Conservation (phyloP, 2,329 filamentous ascomycete genomes). For the Penicillium sp. region DNA sequence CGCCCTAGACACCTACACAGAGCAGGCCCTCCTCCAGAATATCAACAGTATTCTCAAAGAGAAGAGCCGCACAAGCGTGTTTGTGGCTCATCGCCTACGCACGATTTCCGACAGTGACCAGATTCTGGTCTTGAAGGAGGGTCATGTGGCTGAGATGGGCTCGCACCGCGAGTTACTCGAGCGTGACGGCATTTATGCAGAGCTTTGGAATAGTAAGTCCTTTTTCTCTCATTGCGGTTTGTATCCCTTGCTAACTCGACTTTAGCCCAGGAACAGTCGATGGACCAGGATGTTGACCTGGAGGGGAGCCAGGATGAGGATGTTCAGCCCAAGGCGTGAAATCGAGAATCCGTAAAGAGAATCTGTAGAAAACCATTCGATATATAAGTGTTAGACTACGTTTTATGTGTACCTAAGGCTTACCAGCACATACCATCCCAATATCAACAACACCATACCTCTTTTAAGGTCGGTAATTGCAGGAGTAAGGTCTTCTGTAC, state of each 20-base stretch:
- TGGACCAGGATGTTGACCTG: constrained; percentile 35
- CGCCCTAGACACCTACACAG: constrained; percentile 88
- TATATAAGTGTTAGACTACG: constrained; percentile 27
- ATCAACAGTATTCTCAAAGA: constrained; percentile 91
- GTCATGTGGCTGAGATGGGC: constrained; percentile 81
- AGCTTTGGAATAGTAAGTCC: constrained; percentile 80
- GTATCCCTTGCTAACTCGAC: background rate
- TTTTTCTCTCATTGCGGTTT: background rate
- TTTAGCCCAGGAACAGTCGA: constrained; percentile 61
- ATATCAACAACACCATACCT: too few relatives aligned
- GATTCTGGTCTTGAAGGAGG: constrained; percentile 86
- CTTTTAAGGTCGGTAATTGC: background rate
- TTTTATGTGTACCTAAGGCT: background rate
- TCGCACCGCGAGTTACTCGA: constrained; percentile 84
- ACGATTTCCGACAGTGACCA: constrained; percentile 92
- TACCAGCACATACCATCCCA: background rate
- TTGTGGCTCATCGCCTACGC: constrained; percentile 85
- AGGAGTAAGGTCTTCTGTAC: background rate
- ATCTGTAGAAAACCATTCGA: background rate
- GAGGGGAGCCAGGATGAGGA: background rate
- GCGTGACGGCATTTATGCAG: constrained; percentile 68
- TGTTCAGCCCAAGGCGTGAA: background rate
- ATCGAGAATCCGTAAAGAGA: background rate
- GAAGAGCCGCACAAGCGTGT: constrained; percentile 85
- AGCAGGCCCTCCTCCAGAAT: constrained; percentile 83